Evolutionary conservation across 2,329 filamentous ascomycete genomes (phyloP), one percentile per base, ranked within the genome.

Genomic region (Fusarium sterilihyphosum): DNA sequence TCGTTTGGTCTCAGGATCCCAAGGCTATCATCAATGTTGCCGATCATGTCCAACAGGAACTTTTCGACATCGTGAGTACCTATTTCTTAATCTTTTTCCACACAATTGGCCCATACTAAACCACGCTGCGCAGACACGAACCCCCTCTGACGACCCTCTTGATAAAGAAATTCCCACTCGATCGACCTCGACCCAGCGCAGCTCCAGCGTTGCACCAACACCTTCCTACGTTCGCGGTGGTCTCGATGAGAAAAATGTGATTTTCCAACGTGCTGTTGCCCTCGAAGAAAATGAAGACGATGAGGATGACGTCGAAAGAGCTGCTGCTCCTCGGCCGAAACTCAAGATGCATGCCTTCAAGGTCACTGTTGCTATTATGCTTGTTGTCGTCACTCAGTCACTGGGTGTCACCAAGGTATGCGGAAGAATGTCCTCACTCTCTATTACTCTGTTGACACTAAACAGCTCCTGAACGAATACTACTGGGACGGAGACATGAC

Each of bases 201-300:
- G 43, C 43, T 44, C 43, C 3, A 67, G 71, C 6, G 58, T 54
- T 4, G 35, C 60, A 6, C 38, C 57, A 41, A 73, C 77, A 14
- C 75, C 75, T 24, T 26, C 24, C n/a, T 43, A 46, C 22, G 66
- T 78, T 17, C 77, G 77, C 18, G 77, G 77, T 26, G 77, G 68
- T 3, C 74, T 78, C 38, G 73, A 78, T 24, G 77, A 78, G 67
- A 78, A 70, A 29, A 72, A 78, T 49, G 72, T 74, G 26, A 40
- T 78, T 22, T 78, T 77, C 57, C 70, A 72, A n/a, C 67, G 61
- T 5, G 77, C 77, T 8, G 71, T 78, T 54, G 67, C 75, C 24
- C 74, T 78, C 4, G 77, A 78, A 18, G 77, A 79, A 50, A 71
- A 77, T 12, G 73, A 66, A 13, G 77, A 78, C 14, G 37, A 78